Percentiles rank a stretch among this genome's conserved stretches.
Evolutionary conservation across 2,329 filamentous ascomycete species (phyloP).

Genomic region (Arthroderma sp.): DNA sequence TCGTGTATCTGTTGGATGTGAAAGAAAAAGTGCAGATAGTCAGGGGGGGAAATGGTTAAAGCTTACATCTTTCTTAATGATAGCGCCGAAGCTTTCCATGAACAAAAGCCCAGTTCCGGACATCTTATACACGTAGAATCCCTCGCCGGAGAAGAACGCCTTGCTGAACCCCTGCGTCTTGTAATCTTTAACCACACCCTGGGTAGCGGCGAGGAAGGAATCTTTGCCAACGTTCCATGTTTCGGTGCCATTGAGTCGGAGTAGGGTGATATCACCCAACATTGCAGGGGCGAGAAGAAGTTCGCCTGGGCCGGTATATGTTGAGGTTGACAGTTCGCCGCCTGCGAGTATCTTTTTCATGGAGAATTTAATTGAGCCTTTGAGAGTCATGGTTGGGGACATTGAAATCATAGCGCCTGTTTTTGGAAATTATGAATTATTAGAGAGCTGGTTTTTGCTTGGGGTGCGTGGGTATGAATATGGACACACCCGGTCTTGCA

Average conservation of each 20-base stretch:
- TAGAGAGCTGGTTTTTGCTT: not conserved
- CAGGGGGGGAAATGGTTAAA: not conserved
- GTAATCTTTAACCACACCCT: conserved; percentile 76
- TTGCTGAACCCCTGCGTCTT: conserved; percentile 78
- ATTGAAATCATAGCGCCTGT: conserved; percentile 84
- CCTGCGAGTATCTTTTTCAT: conserved; percentile 83
- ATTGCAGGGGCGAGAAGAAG: conserved; percentile 66
- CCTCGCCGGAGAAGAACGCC: conserved; percentile 87
- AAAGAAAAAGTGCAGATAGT: not conserved
- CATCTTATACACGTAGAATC: conserved; percentile 80
- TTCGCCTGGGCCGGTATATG: conserved; percentile 81
- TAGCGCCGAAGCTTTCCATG: conserved; percentile 87
- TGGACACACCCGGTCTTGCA: conserved; percentile 56
- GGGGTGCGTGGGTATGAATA: not conserved
- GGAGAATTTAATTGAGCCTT: conserved; percentile 70
- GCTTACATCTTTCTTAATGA: conserved; percentile 81
- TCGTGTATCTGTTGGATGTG: not conserved
- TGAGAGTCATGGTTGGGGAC: conserved; percentile 74
- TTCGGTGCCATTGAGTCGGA: conserved; percentile 54
- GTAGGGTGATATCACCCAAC: conserved; percentile 72
- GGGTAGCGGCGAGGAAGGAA: conserved; percentile 71
- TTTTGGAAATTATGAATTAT: not conserved
- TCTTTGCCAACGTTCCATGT: conserved; percentile 78
- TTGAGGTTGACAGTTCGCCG: conserved; percentile 64
- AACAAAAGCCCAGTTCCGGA: conserved; percentile 69